Conservation (phyloP, 805 yeast species). For the Hanseniaspora vineae region DNA sequence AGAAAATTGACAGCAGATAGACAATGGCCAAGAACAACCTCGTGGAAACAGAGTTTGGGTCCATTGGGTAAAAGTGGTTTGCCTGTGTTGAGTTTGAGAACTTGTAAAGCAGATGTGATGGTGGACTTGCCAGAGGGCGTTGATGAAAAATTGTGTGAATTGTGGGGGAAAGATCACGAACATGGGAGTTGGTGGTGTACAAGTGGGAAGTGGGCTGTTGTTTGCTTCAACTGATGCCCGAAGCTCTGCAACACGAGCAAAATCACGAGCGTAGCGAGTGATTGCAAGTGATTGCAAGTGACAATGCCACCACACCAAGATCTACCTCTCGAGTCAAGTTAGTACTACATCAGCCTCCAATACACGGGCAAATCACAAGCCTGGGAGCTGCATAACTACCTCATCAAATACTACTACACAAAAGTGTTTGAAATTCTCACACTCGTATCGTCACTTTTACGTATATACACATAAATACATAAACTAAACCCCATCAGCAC, state of each 20-base stretch:
- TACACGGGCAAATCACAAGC: too few relatives aligned
- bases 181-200: conserved; percentile 70
- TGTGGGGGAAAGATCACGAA: conserved; percentile 48
- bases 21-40: conserved; percentile 72
- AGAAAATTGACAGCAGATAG: conserved; percentile 88
- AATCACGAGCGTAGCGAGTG: too few relatives aligned
- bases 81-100: conserved; percentile 65
- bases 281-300: too few relatives aligned
- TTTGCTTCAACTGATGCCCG: too few relatives aligned
- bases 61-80: conserved; percentile 51
- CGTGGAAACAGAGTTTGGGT: conserved; percentile 60
- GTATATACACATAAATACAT: background rate
- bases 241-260: too few relatives aligned
- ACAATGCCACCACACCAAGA: too few relatives aligned
- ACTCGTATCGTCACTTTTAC: background rate
- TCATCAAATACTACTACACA: too few relatives aligned
- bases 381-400: too few relatives aligned
- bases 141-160: conserved; percentile 37
- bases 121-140: conserved; percentile 66
- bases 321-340: too few relatives aligned
- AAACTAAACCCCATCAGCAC: too few relatives aligned
- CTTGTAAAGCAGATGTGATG: conserved; percentile 92
- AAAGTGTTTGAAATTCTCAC: too few relatives aligned
- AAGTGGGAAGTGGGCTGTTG: conserved; percentile 90
- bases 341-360: too few relatives aligned